Evolutionary conservation across 148 eudicot genomes (phyloP), one percentile per base, ranked within the genome.

Genomic region (Diospyros kaki): DNA sequence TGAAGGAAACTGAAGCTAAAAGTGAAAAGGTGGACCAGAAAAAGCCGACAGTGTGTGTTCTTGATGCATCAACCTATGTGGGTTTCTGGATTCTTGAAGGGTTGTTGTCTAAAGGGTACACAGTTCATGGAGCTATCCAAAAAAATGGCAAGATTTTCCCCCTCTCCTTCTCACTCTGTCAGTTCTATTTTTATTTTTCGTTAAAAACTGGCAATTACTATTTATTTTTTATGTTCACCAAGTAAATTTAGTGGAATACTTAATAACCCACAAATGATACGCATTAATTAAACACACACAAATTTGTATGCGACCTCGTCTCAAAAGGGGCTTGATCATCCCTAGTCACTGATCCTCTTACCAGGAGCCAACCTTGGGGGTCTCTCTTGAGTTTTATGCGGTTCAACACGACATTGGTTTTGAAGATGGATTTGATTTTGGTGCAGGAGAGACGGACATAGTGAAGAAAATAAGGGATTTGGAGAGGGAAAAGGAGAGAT

Each of bases 61-160:
- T 84, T 74, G 87, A 84, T 84, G 85, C 87, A 55, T 84, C 87
- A 14, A 84, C 75, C 61, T 84, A 82, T 71, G 81, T 84, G 71
- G 87, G 87, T 4, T 84, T 84, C 54, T 82, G 83, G 87, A 68
- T 82, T 63, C 66, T 82, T 41, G 82, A 79, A 42, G 77, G 73
- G 52, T 69, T 84, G 53, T 72, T 84, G 42, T 70, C 60, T 0
- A 79, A 58, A 76, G 87, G 87, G 1, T 81, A 84, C 63, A 62
- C 52, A 52, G 85, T 84, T 66, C 84, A 84, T 77, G 87, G 82
- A 18, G 85, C 87, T 50, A 17, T 82, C 38, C 80, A 74, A 4
- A 79, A 6, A 9, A 70, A 81, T 67, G 87, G 87, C 76, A 79
- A 70, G 74, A 18, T 63, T 69, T 1, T 38, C 3, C 18, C 15